Base-by-base conservation (phyloP, 257 asterid genomes). In the Capsicum chinense region DNA sequence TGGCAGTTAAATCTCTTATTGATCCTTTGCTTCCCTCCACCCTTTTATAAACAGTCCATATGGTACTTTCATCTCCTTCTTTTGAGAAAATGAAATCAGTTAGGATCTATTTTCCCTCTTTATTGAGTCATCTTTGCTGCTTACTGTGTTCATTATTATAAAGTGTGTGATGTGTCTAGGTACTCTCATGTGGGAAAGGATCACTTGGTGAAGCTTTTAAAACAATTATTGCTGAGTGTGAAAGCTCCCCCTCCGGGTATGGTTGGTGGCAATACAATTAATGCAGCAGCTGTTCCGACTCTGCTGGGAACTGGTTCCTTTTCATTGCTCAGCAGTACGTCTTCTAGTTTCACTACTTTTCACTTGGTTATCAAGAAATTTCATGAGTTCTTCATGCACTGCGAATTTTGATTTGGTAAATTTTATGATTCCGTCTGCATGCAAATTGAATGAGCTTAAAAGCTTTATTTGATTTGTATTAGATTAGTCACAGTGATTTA, bases 191-290 rank as follows among this genome's bases (percentile, higher is more conserved):
- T 96, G 85, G 97, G 86, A 86, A 93, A 90, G 74, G 97, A 96
- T 89, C 99, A 96, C 93, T 90, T 96, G 93, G 94, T 96, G 81
- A 96, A 92, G 93, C 98, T 96, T 85, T 90, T 94, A 89, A 93
- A 93, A 90, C 97, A 93, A 85, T 87, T 94, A 85, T 88, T 96
- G 81, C 84, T 87, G 86, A 92, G 90, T 85, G 90, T 95, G 70
- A 84, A 87, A 84, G 89, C 90, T 88, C 97, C 94, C 56, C 82
- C 92, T 12, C 90, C 73, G 81, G 91, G 90, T 76, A 37, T 85
- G 83, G 85, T 86, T 85, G 91, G 91, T 74, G 88, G 94, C 83
- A 89, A 87, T 90, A 78, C 84, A 81, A 83, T 87, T 52, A 92
- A 88, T 86, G 98, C 99, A 85, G 94, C 99, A 90, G 88, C 89